These are phyloP conservation scores for Lipomyces yamanashiensis DNA, from an alignment of 805 yeast genomes.

Conservation along the genomic window DNA sequence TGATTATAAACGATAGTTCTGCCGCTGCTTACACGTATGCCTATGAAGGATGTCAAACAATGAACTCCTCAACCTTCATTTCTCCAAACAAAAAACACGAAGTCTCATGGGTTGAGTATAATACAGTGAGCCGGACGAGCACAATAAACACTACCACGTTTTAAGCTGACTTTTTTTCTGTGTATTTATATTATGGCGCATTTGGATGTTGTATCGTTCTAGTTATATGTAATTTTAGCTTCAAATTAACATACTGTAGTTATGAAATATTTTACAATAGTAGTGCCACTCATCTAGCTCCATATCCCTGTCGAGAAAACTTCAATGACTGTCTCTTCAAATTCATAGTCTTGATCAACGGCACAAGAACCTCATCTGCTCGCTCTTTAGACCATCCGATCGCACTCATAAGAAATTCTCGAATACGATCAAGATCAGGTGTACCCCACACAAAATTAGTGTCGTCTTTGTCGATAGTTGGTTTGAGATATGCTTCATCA, in stretches of 20 bases:
- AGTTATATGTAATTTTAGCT: too few relatives aligned
- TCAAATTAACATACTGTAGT: too few relatives aligned
- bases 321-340: slow-evolving; percentile 47
- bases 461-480: slow-evolving; percentile 82
- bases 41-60: slow-evolving; percentile 14
- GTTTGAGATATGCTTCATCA: slow-evolving; percentile 71
- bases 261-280: too few relatives aligned
- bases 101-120: slow-evolving; percentile 74
- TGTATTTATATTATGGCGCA: background rate
- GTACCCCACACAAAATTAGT: slow-evolving; percentile 87
- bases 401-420: slow-evolving; percentile 67
- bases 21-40: slow-evolving; percentile 74
- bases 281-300: background rate
- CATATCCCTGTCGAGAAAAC: slow-evolving; percentile 19
- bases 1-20: slow-evolving; percentile 70
- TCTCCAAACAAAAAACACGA: slow-evolving; percentile 10
- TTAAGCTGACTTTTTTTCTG: background rate
- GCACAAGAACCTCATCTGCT: slow-evolving; percentile 82
- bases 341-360: slow-evolving; percentile 81
- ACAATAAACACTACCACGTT: slow-evolving; percentile 3
- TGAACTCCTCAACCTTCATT: slow-evolving; percentile 24
- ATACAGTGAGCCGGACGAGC: slow-evolving; percentile 52
- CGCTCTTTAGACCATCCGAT: slow-evolving; percentile 80
- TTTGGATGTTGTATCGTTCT: background rate
- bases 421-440: slow-evolving; percentile 79